Conservation (phyloP, 768 basidiomycete genomes). For the Termitomyces sp. region DNA sequence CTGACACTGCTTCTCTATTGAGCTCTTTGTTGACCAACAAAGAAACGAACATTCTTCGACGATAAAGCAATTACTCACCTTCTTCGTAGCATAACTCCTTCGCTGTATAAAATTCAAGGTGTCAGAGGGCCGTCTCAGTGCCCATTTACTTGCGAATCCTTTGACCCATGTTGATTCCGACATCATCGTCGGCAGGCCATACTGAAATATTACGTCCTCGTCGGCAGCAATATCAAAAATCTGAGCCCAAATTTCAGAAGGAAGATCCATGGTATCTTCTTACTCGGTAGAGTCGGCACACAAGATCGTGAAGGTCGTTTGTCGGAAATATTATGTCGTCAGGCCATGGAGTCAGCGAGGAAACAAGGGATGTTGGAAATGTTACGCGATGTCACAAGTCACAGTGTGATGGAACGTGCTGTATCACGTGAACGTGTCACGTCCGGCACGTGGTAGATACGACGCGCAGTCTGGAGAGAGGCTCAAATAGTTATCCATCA, state of each 20-base stretch:
- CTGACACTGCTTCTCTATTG: neutral
- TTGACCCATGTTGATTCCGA: constrained; percentile 67
- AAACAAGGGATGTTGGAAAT: neutral
- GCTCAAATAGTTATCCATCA: neutral
- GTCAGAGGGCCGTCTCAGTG: constrained; percentile 58
- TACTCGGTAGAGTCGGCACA: neutral
- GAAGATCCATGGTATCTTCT: constrained; percentile 38
- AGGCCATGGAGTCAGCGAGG: constrained; percentile 3
- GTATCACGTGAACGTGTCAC: neutral
- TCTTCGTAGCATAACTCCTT: constrained; percentile 64
- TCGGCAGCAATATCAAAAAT: constrained; percentile 73
- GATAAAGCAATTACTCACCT: constrained; percentile 38
- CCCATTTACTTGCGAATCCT: constrained; percentile 49
- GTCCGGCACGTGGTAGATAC: neutral
- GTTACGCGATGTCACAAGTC: constrained; percentile 2
- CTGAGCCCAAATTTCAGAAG: constrained; percentile 66
- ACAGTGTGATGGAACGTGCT: constrained; percentile 4
- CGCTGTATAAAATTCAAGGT: constrained; percentile 56
- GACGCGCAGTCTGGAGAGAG: neutral
- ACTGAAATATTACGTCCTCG: constrained; percentile 66
- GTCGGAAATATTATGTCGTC: too few species aligned
- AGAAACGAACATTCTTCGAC: neutral
- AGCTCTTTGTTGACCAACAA: neutral
- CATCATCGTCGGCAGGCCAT: constrained; percentile 59
- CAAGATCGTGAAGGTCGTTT: neutral